A percentile compares a stretch with the other conserved stretches of the same genome.
Conservation (phyloP, 148 eudicot species). For the Diospyros kaki region DNA sequence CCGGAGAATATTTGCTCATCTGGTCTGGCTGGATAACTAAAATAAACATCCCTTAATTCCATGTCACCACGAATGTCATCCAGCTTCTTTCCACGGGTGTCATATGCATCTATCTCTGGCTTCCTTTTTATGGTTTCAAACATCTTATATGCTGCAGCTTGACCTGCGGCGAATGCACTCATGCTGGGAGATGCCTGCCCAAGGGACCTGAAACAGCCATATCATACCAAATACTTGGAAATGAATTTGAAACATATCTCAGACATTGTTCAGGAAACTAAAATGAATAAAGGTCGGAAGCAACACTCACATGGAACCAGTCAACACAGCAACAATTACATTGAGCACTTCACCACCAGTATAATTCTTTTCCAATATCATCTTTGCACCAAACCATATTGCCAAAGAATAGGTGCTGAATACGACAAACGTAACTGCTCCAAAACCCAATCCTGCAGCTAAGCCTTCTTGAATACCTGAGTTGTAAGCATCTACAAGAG, state of each 20-base stretch:
- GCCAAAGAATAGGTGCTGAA: slow-evolving; percentile 52
- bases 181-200: slow-evolving; percentile 60
- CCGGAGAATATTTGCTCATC: slow-evolving; percentile 51
- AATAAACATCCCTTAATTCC: slow-evolving; percentile 43
- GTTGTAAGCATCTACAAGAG: slow-evolving; percentile 39
- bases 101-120: slow-evolving; percentile 56
- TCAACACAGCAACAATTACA: slow-evolving; percentile 49
- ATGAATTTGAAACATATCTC: not conserved
- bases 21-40: slow-evolving; percentile 64
- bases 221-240: not conserved
- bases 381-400: slow-evolving; percentile 63
- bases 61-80: slow-evolving; percentile 63
- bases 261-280: not conserved
- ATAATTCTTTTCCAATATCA: slow-evolving; percentile 47
- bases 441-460: slow-evolving; percentile 48
- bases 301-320: slow-evolving; percentile 54
- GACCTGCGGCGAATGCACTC: slow-evolving; percentile 57
- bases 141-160: slow-evolving; percentile 72
- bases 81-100: slow-evolving; percentile 47
- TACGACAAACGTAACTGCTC: slow-evolving; percentile 29
- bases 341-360: slow-evolving; percentile 54
- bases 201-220: slow-evolving; percentile 34
- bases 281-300: not conserved
- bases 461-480: slow-evolving; percentile 48
- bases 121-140: slow-evolving; percentile 63